Percentiles rank a stretch among this genome's conserved stretches.
Conservation (phyloP, 78 protist species). For the Dictyostelium citrinum region DNA sequence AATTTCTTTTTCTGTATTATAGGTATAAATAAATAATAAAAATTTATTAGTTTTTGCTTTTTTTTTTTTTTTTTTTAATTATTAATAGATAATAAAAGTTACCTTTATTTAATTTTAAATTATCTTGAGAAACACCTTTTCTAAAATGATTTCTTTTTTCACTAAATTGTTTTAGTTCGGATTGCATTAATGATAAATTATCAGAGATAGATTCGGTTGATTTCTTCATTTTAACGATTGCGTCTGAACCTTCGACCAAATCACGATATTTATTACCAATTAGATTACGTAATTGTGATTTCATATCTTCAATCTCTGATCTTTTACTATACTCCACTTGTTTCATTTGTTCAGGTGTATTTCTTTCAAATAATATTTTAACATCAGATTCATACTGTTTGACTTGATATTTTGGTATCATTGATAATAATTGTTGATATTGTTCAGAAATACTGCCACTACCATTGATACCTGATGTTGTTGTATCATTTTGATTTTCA, state of each 20-base stretch:
- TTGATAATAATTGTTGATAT: slow-evolving; percentile 20
- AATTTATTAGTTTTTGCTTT: background rate
- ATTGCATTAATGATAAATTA: slow-evolving; percentile 27
- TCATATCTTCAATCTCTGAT: slow-evolving; percentile 69
- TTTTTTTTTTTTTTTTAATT: too few relatives aligned
- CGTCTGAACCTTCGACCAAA: slow-evolving; percentile 62
- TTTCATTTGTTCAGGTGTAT: slow-evolving; percentile 65
- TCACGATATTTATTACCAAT: slow-evolving; percentile 72
- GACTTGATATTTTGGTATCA: slow-evolving; percentile 34
- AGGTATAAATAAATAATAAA: too few relatives aligned
- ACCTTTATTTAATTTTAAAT: background rate
- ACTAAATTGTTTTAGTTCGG: slow-evolving; percentile 15
- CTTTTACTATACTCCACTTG: slow-evolving; percentile 31
- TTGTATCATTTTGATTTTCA: background rate
- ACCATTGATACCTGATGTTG: background rate
- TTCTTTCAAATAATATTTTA: slow-evolving; percentile 28
- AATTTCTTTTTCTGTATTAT: slow-evolving; percentile 1
- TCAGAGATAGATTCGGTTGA: slow-evolving; percentile 29
- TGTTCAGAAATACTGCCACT: background rate
- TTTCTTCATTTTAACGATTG: slow-evolving; percentile 65
- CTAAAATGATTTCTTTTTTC: slow-evolving; percentile 24
- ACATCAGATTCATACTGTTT: slow-evolving; percentile 52
- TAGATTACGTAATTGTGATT: slow-evolving; percentile 34
- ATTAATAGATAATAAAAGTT: too few relatives aligned
- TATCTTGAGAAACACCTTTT: background rate